These are phyloP conservation scores for Fusarium nisikadoi DNA, from an alignment of 2,329 filamentous ascomycete species.

Conservation along the genomic window DNA sequence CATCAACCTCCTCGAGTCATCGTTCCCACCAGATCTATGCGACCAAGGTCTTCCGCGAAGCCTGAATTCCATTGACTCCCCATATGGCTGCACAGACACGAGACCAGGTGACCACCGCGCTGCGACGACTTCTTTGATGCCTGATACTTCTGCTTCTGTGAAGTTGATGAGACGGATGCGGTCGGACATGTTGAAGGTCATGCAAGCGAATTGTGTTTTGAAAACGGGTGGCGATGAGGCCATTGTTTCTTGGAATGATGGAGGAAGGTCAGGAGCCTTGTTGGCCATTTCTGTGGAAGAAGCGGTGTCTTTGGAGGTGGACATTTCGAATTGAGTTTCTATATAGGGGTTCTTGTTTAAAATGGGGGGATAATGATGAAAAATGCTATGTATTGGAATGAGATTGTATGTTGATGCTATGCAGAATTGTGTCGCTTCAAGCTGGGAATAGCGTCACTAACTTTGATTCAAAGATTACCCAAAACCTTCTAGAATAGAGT, in stretches of 20 bases:
- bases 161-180: conserved; percentile 25
- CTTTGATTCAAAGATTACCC: not conserved
- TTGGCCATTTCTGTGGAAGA: not conserved
- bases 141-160: not conserved
- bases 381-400: not conserved
- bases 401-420: too few species aligned
- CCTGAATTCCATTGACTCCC: conserved; percentile 11
- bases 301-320: not conserved
- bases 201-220: conserved; percentile 15
- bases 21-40: not conserved
- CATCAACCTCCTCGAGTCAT: conserved; percentile 19
- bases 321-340: not conserved
- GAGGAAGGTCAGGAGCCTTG: not conserved
- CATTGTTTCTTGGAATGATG: conserved; percentile 27
- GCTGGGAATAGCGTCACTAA: not conserved
- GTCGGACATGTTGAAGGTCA: conserved; percentile 7
- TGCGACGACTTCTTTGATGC: not conserved
- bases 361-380: too few species aligned
- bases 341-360: too few species aligned
- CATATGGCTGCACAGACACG: not conserved
- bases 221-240: not conserved
- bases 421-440: not conserved
- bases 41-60: conserved; percentile 9
- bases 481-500: not conserved
- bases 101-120: not conserved